phyloP scores from a whole-genome alignment of 208 protist species.

The Blastocrithidia nonstop region DNA sequence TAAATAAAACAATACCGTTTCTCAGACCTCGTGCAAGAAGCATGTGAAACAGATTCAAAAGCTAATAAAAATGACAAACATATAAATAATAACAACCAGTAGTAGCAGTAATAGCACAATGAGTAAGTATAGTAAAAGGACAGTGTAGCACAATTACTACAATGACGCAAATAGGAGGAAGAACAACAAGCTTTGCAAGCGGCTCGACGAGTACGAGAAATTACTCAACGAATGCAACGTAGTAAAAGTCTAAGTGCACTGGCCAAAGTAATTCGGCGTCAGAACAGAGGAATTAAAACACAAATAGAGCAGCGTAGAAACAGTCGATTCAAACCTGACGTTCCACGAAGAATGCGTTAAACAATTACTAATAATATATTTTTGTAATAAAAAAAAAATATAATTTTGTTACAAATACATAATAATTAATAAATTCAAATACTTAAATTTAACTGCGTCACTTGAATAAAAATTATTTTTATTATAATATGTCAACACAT shows the following conservation, averaged over 20 bases:
- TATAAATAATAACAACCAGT: too few species aligned
- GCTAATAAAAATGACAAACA: neutral
- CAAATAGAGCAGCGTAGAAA: conserved; percentile 47
- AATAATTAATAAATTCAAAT: neutral
- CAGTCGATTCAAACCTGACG: conserved; percentile 59
- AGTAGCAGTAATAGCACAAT: neutral
- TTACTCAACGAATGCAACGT: conserved; percentile 69
- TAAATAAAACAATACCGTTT: conserved; percentile 53
- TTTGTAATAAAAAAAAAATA: conserved; percentile 7
- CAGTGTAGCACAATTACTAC: conserved; percentile 34
- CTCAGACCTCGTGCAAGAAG: conserved; percentile 14
- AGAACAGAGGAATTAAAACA: conserved; percentile 52
- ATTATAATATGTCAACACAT: neutral
- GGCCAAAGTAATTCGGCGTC: conserved; percentile 58
- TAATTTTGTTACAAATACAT: neutral
- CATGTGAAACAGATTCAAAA: neutral
- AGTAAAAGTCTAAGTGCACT: conserved; percentile 59
- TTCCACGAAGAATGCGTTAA: conserved; percentile 34
- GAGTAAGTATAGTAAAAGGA: too few species aligned
- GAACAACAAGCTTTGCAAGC: conserved; percentile 14
- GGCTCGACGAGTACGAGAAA: conserved; percentile 44
- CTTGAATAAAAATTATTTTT: too few species aligned
- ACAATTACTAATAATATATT: neutral
- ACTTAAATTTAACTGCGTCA: too few species aligned
- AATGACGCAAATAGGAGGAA: conserved; percentile 22